Conservation (phyloP, 179 eudicot genomes). For the Spergularia azorica region DNA sequence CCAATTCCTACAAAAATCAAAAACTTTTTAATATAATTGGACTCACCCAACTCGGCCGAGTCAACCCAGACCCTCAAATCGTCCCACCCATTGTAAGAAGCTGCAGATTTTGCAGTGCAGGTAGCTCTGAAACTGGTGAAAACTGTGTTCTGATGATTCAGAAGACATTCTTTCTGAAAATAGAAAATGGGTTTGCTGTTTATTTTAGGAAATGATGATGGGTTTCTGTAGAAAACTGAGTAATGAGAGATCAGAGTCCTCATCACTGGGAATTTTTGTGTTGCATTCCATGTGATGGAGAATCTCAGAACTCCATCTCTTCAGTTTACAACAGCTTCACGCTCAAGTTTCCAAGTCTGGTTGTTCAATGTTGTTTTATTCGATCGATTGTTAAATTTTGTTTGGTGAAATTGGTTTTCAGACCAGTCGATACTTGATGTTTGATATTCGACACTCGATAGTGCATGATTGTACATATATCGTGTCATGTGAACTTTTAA, state of each 20-base stretch:
- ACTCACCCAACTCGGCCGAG: slow-evolving; percentile 54
- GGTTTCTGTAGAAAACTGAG: slow-evolving; percentile 24
- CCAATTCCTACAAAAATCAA: slow-evolving; percentile 58
- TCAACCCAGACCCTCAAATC: slow-evolving; percentile 41
- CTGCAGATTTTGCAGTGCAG: slow-evolving; percentile 25
- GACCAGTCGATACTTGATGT: too few relatives aligned
- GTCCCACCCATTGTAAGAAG: slow-evolving; percentile 70
- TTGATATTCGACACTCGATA: too few relatives aligned
- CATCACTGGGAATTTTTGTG: slow-evolving; percentile 29
- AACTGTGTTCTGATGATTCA: slow-evolving; percentile 22
- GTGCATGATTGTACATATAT: too few relatives aligned
- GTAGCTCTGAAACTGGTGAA: slow-evolving; percentile 32
- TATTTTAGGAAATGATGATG: slow-evolving; percentile 24
- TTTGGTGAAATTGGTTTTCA: too few relatives aligned
- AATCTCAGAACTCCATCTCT: background rate
- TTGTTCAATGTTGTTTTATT: too few relatives aligned
- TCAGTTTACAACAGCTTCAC: background rate
- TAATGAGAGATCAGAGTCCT: slow-evolving; percentile 36
- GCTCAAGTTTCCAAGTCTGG: too few relatives aligned
- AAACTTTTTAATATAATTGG: slow-evolving; percentile 49
- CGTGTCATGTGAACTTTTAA: too few relatives aligned
- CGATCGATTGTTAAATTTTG: too few relatives aligned
- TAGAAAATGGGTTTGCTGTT: slow-evolving; percentile 19
- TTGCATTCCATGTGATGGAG: slow-evolving; percentile 13
- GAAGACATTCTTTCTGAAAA: slow-evolving; percentile 26